Evolutionary conservation across 352 stramenopile species (phyloP), one percentile per base, ranked within the genome.

Genomic region (Phytophthora hybrid): DNA sequence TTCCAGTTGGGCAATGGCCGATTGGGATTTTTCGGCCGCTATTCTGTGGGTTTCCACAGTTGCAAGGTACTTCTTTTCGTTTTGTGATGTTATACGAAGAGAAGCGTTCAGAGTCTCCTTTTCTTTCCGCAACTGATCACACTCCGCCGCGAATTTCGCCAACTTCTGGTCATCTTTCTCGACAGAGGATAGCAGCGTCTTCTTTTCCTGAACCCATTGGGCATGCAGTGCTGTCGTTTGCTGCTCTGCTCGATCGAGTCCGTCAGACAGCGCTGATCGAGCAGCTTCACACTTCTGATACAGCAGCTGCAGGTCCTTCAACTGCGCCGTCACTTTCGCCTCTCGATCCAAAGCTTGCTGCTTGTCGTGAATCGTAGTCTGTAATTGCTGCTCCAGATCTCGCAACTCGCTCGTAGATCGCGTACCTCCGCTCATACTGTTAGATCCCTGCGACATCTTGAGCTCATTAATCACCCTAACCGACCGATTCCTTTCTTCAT

Each of bases 121-220:
- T 21, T 88, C 81, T 19, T 68, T 78, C 1, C 73, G 79, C 31
- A 94, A 60, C 18, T 65, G 71, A 9, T 89, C 84, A 62, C 68
- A 80, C 47, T 92, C 78, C 4, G 54, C 65, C 4, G 51, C 63
- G 0, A 92, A 55, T 49, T 49, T 65, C 1, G 52, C 46, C 2
- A 67, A 64, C 53, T 82, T 84, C 37, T 75, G 70, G 39, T 83
- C 80, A 47, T 90, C 78, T 31, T 78, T 73, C 3, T 74, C 63
- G 5, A 79, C 74, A 9, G 69, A 76, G 7, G 54, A 23, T 7
- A 84, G 19, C 53, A 92, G 52, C 53, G 85, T 69, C 2, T 79
- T 69, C 70, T 92, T 94, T 70, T 93, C 87, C 41, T 88, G 69
- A 3, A 83, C 71, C 84, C 84, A 94, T 44, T 93, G 81, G 2